phyloP scores from a whole-genome alignment of 805 yeast genomes.

The Candida nitratophila region DNA sequence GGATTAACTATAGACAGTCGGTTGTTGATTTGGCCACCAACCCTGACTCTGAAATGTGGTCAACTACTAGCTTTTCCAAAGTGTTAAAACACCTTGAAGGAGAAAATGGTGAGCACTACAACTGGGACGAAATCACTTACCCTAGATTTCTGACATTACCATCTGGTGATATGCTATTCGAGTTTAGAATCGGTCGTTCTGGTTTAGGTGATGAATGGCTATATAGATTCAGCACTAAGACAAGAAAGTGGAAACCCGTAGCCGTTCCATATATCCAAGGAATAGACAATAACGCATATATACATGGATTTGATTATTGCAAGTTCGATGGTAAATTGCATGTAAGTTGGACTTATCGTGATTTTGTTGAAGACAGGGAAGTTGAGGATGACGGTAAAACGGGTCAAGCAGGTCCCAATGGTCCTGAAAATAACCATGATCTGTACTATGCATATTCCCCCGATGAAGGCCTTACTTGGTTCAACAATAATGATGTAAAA shows the following conservation, averaged over 20 bases:
- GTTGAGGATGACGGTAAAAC: constrained; percentile 2
- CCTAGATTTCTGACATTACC: constrained; percentile 11
- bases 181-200: constrained; percentile 12
- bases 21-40: neutral
- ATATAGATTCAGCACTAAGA: constrained; percentile 4
- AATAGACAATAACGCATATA: constrained; percentile 12
- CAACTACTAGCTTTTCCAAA: neutral
- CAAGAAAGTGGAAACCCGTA: constrained; percentile 7
- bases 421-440: constrained; percentile 18
- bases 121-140: constrained; percentile 10
- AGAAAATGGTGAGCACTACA: neutral
- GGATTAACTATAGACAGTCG: constrained; percentile 11
- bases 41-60: neutral
- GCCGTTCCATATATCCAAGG: constrained; percentile 10
- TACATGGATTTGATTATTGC: constrained; percentile 12
- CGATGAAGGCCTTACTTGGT: constrained; percentile 15
- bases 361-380: constrained; percentile 10
- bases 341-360: constrained; percentile 15
- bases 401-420: constrained; percentile 15
- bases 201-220: constrained; percentile 15
- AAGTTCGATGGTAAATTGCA: constrained; percentile 4
- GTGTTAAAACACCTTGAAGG: constrained; percentile 1
- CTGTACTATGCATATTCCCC: constrained; percentile 13
- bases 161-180: constrained; percentile 7
- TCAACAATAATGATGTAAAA: constrained; percentile 3